phyloP scores from a whole-genome alignment of 1,139 yeast genomes.

The Arxiozyma slooffiae region DNA sequence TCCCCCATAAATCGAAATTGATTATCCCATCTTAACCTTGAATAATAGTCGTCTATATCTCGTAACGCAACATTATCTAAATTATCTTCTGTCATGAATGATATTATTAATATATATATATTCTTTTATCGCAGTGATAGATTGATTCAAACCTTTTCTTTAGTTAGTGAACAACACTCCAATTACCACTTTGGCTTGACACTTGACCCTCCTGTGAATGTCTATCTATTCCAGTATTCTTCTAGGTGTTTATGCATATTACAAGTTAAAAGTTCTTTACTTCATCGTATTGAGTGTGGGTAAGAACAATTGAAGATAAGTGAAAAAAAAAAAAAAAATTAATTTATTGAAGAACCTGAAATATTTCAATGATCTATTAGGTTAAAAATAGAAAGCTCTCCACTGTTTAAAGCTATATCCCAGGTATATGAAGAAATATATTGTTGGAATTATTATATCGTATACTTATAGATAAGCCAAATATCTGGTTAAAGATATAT shows the following conservation, averaged over 20 bases:
- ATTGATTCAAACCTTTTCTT: too few relatives aligned
- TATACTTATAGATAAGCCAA: neutral
- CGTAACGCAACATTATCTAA: conserved; percentile 5
- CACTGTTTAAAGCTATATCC: neutral
- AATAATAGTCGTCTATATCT: conserved; percentile 6
- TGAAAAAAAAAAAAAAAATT: too few relatives aligned
- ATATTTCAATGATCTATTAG: too few relatives aligned
- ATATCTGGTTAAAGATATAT: neutral
- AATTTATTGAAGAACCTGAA: neutral
- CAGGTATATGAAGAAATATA: neutral
- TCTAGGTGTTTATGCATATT: too few relatives aligned
- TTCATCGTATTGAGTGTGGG: neutral
- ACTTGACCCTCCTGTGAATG: neutral
- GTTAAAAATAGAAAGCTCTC: neutral
- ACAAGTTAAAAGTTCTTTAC: too few relatives aligned
- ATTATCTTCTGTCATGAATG: neutral
- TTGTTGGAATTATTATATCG: too few relatives aligned
- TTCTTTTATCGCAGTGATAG: too few relatives aligned
- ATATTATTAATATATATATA: too few relatives aligned
- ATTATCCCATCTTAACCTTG: conserved; percentile 19
- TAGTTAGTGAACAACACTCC: neutral
- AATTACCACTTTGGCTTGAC: neutral
- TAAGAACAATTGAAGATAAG: neutral
- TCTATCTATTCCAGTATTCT: neutral
- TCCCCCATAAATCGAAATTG: conserved; percentile 21